Conservation (phyloP, 169 alveolate species). For the Perkinsus olseni region DNA sequence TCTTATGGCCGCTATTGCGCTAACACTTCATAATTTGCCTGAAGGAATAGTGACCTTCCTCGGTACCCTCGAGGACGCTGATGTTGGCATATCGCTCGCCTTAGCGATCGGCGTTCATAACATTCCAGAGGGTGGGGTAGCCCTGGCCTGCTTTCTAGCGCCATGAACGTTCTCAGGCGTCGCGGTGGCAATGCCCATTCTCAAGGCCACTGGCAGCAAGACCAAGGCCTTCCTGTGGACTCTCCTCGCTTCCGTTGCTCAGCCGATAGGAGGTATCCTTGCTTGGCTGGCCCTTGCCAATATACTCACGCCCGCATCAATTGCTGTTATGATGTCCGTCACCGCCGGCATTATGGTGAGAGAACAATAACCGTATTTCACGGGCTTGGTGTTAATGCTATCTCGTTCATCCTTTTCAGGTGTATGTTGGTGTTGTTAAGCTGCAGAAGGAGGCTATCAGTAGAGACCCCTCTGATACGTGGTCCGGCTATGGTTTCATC, state of each 20-base stretch:
- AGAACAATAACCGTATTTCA: no score
- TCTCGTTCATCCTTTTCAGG: not conserved
- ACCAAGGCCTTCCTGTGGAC: not conserved
- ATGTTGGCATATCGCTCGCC: conserved; percentile 5
- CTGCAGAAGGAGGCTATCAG: not conserved
- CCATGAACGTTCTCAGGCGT: not conserved
- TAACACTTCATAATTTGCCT: not conserved
- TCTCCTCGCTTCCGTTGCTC: not conserved
- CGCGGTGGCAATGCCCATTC: not conserved
- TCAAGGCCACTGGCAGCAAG: not conserved
- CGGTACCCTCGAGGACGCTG: not conserved
- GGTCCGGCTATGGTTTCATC: not conserved
- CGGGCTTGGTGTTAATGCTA: no score
- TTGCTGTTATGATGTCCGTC: not conserved
- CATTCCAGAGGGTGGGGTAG: conserved; percentile 25
- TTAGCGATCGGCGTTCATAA: conserved; percentile 20
- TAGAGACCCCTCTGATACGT: not conserved
- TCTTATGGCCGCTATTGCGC: not conserved
- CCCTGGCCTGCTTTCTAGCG: not conserved
- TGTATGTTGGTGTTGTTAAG: not conserved
- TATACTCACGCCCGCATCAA: not conserved
- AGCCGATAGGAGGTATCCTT: not conserved
- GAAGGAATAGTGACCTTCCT: conserved; percentile 17
- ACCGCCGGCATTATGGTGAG: not conserved
- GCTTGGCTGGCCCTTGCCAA: not conserved